These are phyloP conservation scores for Trichosphaerium sp. DNA, from an alignment of 78 protist genomes.

Conservation along the genomic window DNA sequence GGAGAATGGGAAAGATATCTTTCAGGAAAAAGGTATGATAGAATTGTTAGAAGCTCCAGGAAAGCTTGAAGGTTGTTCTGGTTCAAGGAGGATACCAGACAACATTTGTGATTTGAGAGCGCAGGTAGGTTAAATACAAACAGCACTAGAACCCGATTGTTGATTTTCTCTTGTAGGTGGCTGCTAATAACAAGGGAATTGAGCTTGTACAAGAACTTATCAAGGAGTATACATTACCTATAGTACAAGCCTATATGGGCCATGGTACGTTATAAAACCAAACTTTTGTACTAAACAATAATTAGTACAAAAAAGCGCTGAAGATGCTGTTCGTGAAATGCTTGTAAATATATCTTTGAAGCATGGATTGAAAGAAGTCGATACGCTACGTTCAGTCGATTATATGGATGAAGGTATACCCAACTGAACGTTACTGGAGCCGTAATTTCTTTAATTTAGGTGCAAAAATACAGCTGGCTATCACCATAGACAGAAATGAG, in stretches of 20 bases:
- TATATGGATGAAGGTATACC: slow-evolving; percentile 88
- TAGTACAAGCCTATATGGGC: slow-evolving; percentile 82
- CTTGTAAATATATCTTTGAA: slow-evolving; percentile 8
- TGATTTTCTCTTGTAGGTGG: slow-evolving; percentile 83
- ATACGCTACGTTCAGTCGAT: slow-evolving; percentile 42
- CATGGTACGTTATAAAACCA: slow-evolving; percentile 10
- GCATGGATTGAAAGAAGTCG: slow-evolving; percentile 6
- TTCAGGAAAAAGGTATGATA: slow-evolving; percentile 41
- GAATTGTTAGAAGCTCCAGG: slow-evolving; percentile 5
- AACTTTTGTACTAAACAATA: too few species aligned
- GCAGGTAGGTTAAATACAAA: background rate
- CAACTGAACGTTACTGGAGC: slow-evolving; percentile 12
- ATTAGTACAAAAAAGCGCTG: slow-evolving; percentile 72
- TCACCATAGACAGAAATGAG: slow-evolving; percentile 44
- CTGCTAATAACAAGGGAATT: slow-evolving; percentile 80
- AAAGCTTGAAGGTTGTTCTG: background rate
- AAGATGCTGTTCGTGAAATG: slow-evolving; percentile 64
- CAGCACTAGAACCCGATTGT: background rate
- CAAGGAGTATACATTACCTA: slow-evolving; percentile 37
- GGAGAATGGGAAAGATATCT: slow-evolving; percentile 3
- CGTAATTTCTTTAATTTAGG: background rate
- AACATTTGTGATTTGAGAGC: background rate
- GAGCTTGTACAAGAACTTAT: slow-evolving; percentile 51
- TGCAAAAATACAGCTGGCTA: too few species aligned
- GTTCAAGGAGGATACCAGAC: background rate